Conservation (phyloP, 2,329 filamentous ascomycete species). For the Chrysosphaeria jannelii region DNA sequence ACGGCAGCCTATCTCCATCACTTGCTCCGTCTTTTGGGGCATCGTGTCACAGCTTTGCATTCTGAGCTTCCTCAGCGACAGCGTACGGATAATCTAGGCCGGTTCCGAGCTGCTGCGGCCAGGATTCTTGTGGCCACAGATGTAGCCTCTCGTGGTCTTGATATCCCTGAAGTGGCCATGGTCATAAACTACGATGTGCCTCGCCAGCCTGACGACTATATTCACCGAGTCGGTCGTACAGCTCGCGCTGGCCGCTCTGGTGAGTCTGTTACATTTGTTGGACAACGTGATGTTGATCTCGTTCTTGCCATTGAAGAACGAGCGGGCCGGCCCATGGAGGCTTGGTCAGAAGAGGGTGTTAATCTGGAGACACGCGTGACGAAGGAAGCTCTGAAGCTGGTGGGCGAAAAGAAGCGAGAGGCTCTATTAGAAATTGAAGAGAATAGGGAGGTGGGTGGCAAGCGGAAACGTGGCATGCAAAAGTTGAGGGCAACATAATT, state of each 20-base stretch:
- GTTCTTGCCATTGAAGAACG: slow-evolving; percentile 71
- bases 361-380: slow-evolving; percentile 79
- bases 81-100: slow-evolving; percentile 59
- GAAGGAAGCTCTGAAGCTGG: slow-evolving; percentile 57
- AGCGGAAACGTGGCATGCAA: slow-evolving; percentile 31
- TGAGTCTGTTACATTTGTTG: slow-evolving; percentile 63
- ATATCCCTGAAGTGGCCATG: slow-evolving; percentile 72
- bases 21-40: slow-evolving; percentile 54
- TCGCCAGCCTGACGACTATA: slow-evolving; percentile 88
- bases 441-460: slow-evolving; percentile 71
- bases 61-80: slow-evolving; percentile 63
- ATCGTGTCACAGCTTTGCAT: slow-evolving; percentile 77
- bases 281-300: slow-evolving; percentile 73
- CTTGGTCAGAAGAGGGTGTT: slow-evolving; percentile 71
- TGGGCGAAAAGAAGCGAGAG: slow-evolving; percentile 87
- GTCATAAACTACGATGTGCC: slow-evolving; percentile 93
- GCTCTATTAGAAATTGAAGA: slow-evolving; percentile 78
- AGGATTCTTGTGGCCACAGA: slow-evolving; percentile 84
- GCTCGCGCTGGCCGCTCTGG: slow-evolving; percentile 69
- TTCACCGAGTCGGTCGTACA: slow-evolving; percentile 84
- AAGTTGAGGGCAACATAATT: slow-evolving; percentile 15
- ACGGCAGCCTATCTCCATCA: slow-evolving; percentile 79
- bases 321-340: slow-evolving; percentile 50
- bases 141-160: slow-evolving; percentile 75
- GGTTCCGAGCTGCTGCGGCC: slow-evolving; percentile 72